Evolutionary conservation across 2,329 filamentous ascomycete genomes (phyloP), one percentile per base, ranked within the genome.

Genomic region (Apiospora marii): DNA sequence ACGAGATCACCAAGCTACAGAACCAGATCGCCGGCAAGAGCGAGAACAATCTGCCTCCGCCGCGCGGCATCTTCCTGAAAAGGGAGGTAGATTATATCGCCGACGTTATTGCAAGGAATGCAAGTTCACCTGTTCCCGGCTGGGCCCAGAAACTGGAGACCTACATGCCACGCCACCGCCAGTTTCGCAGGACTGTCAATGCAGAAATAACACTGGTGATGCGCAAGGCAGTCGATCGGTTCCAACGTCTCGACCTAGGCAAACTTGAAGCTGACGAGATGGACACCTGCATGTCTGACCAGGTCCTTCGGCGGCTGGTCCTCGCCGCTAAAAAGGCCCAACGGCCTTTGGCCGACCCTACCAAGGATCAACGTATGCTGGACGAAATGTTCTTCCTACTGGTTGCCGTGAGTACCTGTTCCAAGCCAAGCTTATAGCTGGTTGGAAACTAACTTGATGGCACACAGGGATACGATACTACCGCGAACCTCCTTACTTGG

Each of bases 81-180:
- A 49, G 46, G 1, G 46, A 49, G 7, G 46, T 49, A n/a, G 46
- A 49, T 22, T 49, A 49, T 8, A 10, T 49, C 46, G 19, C 46
- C 22, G 46, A 49, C 19, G 10, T 49, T 6, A 49, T 49, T n/a
- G 46, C 46, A n/a, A n/a, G 7, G n/a, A 49, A 22, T 10, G 8
- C 19, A n/a, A 22, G 8, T 8, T 22, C 6, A 41, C 37, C 37
- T 4, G 46, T n/a, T 2, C 46, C 46, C 6, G 22, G 19, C 7
- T n/a, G 19, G 72, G 67, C 72, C 0, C 69, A 71, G 22, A 74
- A 73, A 27, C 67, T 74, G 1, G 72, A 73, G 49, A 74, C 74
- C 4, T 75, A 73, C n/a, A 75, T 72, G 5, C 51, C 74, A 5
- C 74, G 74, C 7, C 76, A 76, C 69, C 74, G 76, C 58, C 70